Conservation (phyloP, 306 rosid genomes). For the Clitoria ternatea region DNA sequence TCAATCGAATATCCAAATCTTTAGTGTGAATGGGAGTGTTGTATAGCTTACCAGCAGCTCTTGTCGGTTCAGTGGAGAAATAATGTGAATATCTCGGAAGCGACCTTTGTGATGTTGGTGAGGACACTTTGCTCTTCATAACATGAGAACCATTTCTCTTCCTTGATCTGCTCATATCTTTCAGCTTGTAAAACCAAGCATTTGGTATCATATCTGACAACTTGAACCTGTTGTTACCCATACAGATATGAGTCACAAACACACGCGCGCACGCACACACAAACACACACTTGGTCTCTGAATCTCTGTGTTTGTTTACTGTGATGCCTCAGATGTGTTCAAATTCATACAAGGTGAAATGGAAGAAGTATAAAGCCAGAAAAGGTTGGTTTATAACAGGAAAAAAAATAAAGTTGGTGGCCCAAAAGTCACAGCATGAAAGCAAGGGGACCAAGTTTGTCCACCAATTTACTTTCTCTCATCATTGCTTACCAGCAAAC, state of each 20-base stretch:
- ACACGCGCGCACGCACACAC: background rate
- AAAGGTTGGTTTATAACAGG: constrained; percentile 26
- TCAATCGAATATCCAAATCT: constrained; percentile 43
- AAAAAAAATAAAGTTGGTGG: constrained; percentile 29
- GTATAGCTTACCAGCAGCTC: constrained; percentile 36
- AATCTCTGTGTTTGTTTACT: constrained; percentile 20
- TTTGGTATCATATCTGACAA: constrained; percentile 92
- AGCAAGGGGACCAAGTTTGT: constrained; percentile 45
- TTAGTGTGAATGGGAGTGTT: constrained; percentile 38
- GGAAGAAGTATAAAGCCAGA: constrained; percentile 25
- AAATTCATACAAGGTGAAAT: constrained; percentile 17
- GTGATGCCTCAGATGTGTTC: constrained; percentile 18
- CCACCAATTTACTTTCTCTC: constrained; percentile 40
- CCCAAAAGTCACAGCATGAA: constrained; percentile 42
- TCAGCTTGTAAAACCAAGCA: constrained; percentile 98
- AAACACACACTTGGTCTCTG: constrained; percentile 2
- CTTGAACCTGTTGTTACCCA: constrained; percentile 84
- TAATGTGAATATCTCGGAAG: constrained; percentile 38
- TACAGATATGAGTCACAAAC: constrained; percentile 32
- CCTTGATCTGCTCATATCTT: constrained; percentile 72
- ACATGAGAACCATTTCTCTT: constrained; percentile 41
- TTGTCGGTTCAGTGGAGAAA: constrained; percentile 37
- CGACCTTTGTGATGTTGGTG: constrained; percentile 48
- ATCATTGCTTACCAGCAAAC: constrained; percentile 45
- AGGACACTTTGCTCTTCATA: constrained; percentile 43